phyloP scores from a whole-genome alignment of 129 eudicot species.

The Lonicera japonica region DNA sequence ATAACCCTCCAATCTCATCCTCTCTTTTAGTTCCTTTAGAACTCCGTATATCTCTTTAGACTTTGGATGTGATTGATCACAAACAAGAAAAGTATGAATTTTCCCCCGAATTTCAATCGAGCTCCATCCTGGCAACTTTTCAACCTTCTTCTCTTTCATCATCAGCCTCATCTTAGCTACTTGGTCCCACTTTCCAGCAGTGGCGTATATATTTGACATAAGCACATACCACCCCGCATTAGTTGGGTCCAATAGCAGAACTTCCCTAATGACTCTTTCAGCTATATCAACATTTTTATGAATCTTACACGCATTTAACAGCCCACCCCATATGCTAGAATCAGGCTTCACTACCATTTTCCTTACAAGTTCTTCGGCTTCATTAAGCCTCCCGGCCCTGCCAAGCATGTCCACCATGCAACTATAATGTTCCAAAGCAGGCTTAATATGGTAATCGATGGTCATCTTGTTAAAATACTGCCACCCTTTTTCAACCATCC shows the following conservation, averaged over 20 bases:
- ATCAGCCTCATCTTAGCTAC: conserved; percentile 56
- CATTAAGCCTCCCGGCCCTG: conserved; percentile 78
- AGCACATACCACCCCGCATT: conserved; percentile 74
- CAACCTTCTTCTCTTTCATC: conserved; percentile 70
- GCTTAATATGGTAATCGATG: conserved; percentile 37
- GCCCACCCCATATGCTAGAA: conserved; percentile 63
- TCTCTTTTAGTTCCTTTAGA: conserved; percentile 53
- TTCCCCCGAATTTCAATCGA: too few species aligned
- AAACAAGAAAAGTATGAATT: too few species aligned
- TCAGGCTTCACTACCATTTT: conserved; percentile 64
- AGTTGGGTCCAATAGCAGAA: conserved; percentile 56
- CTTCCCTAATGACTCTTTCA: conserved; percentile 34
- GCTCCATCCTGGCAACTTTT: conserved; percentile 68
- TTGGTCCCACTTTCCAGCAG: too few species aligned
- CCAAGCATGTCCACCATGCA: conserved; percentile 90
- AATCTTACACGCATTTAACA: conserved; percentile 69
- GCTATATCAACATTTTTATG: conserved; percentile 76
- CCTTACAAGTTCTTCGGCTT: conserved; percentile 60
- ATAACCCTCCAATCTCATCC: too few species aligned
- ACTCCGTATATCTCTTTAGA: conserved; percentile 59
- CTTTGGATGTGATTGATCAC: conserved; percentile 52
- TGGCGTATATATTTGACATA: too few species aligned
- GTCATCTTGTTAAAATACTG: conserved; percentile 61
- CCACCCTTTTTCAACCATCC: conserved; percentile 72
- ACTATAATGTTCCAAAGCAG: conserved; percentile 69